Conservation (phyloP, 2,329 filamentous ascomycete genomes). For the Aciculosporium take region DNA sequence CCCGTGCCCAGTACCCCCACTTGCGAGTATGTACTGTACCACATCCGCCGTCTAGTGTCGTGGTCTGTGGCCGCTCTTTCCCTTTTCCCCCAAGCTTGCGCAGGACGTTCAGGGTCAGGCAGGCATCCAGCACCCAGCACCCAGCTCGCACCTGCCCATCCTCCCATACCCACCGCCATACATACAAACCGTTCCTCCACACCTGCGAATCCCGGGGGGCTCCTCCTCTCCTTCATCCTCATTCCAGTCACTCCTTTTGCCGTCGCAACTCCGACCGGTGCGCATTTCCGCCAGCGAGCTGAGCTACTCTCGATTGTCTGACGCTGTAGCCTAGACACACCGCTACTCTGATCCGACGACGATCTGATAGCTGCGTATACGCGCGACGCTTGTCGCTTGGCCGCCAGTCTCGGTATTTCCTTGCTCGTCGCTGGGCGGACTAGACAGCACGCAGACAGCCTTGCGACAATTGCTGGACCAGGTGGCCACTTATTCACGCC, state of each 20-base stretch:
- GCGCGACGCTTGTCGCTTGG: conserved; percentile 2
- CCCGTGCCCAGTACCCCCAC: not conserved
- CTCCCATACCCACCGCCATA: conserved; percentile 4
- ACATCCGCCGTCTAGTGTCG: not conserved
- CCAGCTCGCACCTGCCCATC: not conserved
- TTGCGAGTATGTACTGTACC: not conserved
- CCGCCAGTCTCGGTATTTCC: too few species aligned
- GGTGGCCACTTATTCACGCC: not conserved
- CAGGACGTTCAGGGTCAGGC: not conserved
- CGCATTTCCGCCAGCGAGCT: conserved; percentile 6
- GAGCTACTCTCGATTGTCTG: conserved; percentile 2
- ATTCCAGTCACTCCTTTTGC: conserved; percentile 21
- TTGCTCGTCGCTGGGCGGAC: not conserved
- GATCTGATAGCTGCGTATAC: not conserved
- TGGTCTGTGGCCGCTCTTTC: not conserved
- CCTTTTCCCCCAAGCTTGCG: not conserved
- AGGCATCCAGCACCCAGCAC: not conserved
- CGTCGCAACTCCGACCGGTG: conserved; percentile 10
- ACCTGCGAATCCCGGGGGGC: conserved; percentile 9
- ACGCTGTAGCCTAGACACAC: not conserved
- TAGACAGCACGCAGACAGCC: not conserved
- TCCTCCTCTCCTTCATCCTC: conserved; percentile 15
- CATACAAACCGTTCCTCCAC: conserved; percentile 10
- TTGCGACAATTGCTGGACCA: not conserved
- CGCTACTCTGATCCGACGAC: conserved; percentile 5